Base-by-base conservation (phyloP, 1,139 yeast genomes). In the Blastobotrys buckinghamii region DNA sequence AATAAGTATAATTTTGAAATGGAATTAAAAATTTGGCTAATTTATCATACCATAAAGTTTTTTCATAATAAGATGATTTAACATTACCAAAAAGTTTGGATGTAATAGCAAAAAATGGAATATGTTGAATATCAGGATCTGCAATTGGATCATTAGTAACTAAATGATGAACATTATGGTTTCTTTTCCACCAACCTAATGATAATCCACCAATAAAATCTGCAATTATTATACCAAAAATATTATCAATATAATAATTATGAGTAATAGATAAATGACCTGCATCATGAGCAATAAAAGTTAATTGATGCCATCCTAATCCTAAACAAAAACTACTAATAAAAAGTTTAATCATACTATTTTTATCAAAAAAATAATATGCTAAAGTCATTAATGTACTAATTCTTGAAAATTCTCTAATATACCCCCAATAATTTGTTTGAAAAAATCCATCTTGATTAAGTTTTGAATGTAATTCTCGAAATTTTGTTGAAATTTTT, bases 171-270 rank as follows among this genome's bases (percentile, higher is more conserved):
- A 88, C 95, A 63, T 88, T 88, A 66, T 88, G 96, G 65, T 85
- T 88, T 47, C 92, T 74, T 60, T 88, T 89, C 96, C 96, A 88
- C 96, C 96, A 88, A 1, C 96, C 95, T 35, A 87, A 65, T 47
- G 95, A 85, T 47, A 88, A 71, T 0, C 96, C 96, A n/a, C 96
- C 96, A 50, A 81, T 67, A 72, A 77, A 87, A 56, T 85, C 80
- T 1, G 96, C 95, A 45, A 88, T 71, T 1, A 79, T 39, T 66
- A 82, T 78, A 1, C 96, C 95, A 53, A 85, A 72, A 10, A 84
- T 62, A 60, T 83, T 88, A 64, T 88, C 96, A n/a, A 78, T 45
- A 58, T 82, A 84, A 65, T 84, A 88, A 59, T 84, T 73, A 64
- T 88, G 96, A 0, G 95, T 82, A 46, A 88, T 83, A 1, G 88